Percentiles rank a stretch among this genome's conserved stretches.
Conservation (phyloP, 495 filamentous ascomycete species). For the Tetracladium setigerum region DNA sequence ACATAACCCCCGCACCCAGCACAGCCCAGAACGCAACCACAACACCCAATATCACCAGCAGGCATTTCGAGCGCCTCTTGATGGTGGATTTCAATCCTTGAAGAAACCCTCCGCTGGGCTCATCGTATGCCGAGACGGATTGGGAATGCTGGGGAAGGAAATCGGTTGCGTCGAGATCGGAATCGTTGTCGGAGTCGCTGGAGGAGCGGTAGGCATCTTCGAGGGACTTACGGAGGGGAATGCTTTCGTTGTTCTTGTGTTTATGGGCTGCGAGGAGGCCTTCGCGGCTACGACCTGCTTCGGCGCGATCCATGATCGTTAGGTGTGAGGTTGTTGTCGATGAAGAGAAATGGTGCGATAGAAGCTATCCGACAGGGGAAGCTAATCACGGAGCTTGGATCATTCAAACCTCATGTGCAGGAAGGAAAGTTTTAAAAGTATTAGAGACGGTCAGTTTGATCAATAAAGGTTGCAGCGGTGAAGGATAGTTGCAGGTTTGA, state of each 20-base stretch:
- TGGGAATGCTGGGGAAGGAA: conserved; percentile 13
- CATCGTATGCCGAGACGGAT: conserved; percentile 14
- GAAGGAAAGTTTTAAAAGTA: too few relatives aligned
- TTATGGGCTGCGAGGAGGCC: conserved; percentile 19
- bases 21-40: conserved; percentile 14
- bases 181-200: conserved; percentile 15
- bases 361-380: too few relatives aligned
- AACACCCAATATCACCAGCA: conserved; percentile 8
- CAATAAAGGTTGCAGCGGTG: too few relatives aligned
- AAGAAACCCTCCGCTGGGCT: neutral
- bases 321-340: too few relatives aligned
- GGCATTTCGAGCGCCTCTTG: conserved; percentile 13
- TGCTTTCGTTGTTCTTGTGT: conserved; percentile 14
- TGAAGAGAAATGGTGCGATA: too few relatives aligned
- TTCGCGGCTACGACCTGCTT: conserved; percentile 17
- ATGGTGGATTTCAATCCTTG: conserved; percentile 3
- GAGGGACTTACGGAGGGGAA: conserved; percentile 15
- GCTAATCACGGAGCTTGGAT: too few relatives aligned
- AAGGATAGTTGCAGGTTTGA: too few relatives aligned
- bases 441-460: too few relatives aligned
- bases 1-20: conserved; percentile 15
- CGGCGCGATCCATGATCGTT: conserved; percentile 17
- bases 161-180: conserved; percentile 21
- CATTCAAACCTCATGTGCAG: too few relatives aligned
- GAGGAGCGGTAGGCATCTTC: conserved; percentile 18